Evolutionary conservation across 1,284 basidiomycete species (phyloP), one percentile per base, ranked within the genome.

Genomic region (Phellopilus nigrolimitatus): DNA sequence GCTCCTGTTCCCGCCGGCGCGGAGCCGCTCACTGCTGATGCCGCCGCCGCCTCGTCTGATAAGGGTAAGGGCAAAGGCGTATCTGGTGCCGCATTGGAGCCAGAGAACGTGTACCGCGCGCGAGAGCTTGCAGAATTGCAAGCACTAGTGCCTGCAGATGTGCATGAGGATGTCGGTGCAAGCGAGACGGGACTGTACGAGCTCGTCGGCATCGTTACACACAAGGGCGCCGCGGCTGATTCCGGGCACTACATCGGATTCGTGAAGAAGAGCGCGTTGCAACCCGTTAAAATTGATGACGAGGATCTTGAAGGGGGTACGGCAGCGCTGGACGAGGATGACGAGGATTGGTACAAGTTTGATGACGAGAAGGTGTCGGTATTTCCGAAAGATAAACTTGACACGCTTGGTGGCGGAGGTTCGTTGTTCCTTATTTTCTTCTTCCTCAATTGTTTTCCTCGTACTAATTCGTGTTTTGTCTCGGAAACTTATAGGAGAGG

Each of bases 191-290:
- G 86, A 9, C 61, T 94, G 60, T 95, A 94, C 65, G 91, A 95
- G 52, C 78, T 95, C 31, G 82, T 90, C 51, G 91, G 86, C 1
- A 90, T 99, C 62, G 85, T 99, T 12, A 97, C 94, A 22, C 95
- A 98, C 77, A 99, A 99, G 66, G 97, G 97, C 13, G 84, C 93
- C 0, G 88, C 88, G 0, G 94, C 95, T 0, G 94, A 98, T 64
- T 84, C 90, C 0, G 95, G 93, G 1, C 94, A 97, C 68, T 97
- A 95, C 66, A 93, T 95, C 33, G 89, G 83, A 0, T 97, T 89
- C 72, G 90, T 86, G 42, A 89, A 87, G 73, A 87, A 84, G 72
- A 78, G 73, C 56, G 79, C 78, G 9, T 79, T 88, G 68, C 75
- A 80, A 41, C 60, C 67, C 13, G 59, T 65, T 25, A 65, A 66